Percentiles rank a stretch among this genome's conserved stretches.
Evolutionary conservation across 2,329 filamentous ascomycete species (phyloP).

Genomic region (Clonostachys sp.): DNA sequence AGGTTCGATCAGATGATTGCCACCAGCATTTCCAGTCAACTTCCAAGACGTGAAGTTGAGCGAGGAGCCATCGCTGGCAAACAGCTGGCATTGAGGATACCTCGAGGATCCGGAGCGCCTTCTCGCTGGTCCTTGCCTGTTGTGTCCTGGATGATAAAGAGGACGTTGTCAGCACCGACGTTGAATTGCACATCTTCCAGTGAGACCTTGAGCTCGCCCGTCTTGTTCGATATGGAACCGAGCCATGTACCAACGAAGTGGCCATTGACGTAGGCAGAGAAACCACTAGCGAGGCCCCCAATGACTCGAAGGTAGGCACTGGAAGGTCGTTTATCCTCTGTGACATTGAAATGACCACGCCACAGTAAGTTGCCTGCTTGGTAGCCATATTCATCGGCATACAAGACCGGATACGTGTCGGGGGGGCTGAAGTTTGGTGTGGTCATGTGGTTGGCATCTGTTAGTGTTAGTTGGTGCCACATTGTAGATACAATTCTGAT

Average conservation of each 20-base stretch:
- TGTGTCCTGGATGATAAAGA: constrained; percentile 66
- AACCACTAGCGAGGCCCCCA: too few species aligned
- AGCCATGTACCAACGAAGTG: too few species aligned
- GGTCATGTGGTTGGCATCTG: constrained; percentile 54
- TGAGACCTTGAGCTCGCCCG: too few species aligned
- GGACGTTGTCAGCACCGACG: constrained; percentile 47
- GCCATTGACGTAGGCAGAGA: too few species aligned
- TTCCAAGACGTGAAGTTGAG: constrained; percentile 53
- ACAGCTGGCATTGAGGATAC: constrained; percentile 52
- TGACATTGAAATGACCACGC: constrained; percentile 58
- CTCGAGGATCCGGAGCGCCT: constrained; percentile 52
- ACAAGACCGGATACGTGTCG: too few species aligned
- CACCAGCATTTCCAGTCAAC: constrained; percentile 57
- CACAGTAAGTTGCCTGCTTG: constrained; percentile 61
- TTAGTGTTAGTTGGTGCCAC: constrained; percentile 14
- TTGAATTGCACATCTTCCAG: too few species aligned
- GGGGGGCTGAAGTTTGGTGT: too few species aligned
- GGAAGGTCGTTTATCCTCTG: constrained; percentile 52
- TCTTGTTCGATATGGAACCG: too few species aligned
- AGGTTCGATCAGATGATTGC: constrained; percentile 51
- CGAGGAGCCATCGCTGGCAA: constrained; percentile 28
- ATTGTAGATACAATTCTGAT: too few species aligned
- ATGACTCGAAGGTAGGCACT: constrained; percentile 56
- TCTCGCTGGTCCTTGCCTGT: constrained; percentile 58
- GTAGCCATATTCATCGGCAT: constrained; percentile 66